Evolutionary conservation across 2,329 filamentous ascomycete species (phyloP).

Genomic region (Penicillium hesseltinei): DNA sequence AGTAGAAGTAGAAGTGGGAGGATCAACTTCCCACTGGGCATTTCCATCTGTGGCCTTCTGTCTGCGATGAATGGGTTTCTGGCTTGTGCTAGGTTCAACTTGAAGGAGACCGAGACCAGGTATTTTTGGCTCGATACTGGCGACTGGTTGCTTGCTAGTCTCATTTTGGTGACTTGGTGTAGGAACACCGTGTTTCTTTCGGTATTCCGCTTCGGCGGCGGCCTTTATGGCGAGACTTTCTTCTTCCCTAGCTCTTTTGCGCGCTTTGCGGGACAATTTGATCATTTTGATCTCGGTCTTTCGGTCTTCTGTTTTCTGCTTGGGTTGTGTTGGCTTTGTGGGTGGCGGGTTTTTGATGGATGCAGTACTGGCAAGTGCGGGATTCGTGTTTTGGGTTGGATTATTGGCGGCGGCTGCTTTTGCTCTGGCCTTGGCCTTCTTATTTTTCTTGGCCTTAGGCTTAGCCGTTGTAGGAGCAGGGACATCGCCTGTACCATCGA

Average conservation of each 20-base stretch:
- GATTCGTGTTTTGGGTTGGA: too few relatives aligned
- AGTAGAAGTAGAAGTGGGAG: background rate
- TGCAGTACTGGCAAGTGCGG: background rate
- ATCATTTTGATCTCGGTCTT: background rate
- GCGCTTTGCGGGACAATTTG: background rate
- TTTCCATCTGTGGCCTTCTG: background rate
- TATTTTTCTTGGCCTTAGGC: slow-evolving; percentile 4
- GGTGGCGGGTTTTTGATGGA: background rate
- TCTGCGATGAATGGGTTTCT: background rate
- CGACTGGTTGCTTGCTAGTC: background rate
- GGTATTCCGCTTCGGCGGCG: background rate
- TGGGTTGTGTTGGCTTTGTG: background rate
- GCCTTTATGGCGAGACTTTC: background rate
- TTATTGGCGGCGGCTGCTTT: background rate
- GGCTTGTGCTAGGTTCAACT: background rate
- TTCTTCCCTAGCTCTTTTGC: background rate
- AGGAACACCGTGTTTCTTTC: background rate
- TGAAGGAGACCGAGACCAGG: too few relatives aligned
- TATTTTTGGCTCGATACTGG: background rate
- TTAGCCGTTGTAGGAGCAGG: background rate
- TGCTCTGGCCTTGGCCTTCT: background rate
- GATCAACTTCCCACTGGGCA: background rate
- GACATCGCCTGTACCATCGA: background rate
- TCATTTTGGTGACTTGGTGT: background rate
- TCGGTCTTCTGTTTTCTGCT: background rate